Base-by-base conservation (phyloP, 2,329 filamentous ascomycete species). In the Aspergillus fructus region DNA sequence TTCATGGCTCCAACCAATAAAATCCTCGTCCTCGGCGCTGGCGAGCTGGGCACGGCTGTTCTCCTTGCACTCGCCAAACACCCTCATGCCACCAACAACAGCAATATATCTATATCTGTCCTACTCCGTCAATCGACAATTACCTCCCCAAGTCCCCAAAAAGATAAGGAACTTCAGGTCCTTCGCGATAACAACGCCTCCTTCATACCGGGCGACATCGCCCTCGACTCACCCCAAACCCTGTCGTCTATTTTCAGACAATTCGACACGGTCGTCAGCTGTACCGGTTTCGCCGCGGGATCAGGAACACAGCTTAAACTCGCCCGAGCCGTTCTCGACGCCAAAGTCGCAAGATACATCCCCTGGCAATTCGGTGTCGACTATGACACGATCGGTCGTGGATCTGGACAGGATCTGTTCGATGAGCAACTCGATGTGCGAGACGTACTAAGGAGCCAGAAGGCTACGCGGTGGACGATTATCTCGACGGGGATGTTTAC, bases 301-400 rank as follows among this genome's bases (percentile, higher is more conserved):
- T 54, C 78, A 0, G 84, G 82, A 1, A 84, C 80, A 0, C 83
- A 89, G 66, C 60, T 78, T 1, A 88, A 87, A 63, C 73, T 90
- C 17, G 72, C 82, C 0, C 66, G 76, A 11, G 86, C 87, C 0
- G 82, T 80, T 0, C 71, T 90, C 0, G 68, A 71, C 11, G 85
- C 82, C 0, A 71, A 74, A 0, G 79, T 81, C 62, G 71, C 59
- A 13, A 74, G 82, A 0, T 90, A 81, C 66, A 79, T 90, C 17
- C 88, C 88, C 19, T 91, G 88, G 88, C 88, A 91, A 69, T 90
- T 87, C 68, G 88, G 88, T 1, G 83, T 89, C 23, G 85, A 91
- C 67, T 91, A 90, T 71, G 87, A 90, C 56, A 68, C 49, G 76
- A 83, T 89, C 15, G 85, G 86, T 0, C 69, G 75, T 0, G 81